A percentile compares a stretch with the other conserved stretches of the same genome.
These are phyloP conservation scores for Neofusicoccum umdonicola DNA, from an alignment of 2,329 filamentous ascomycete species.

Conservation along the genomic window DNA sequence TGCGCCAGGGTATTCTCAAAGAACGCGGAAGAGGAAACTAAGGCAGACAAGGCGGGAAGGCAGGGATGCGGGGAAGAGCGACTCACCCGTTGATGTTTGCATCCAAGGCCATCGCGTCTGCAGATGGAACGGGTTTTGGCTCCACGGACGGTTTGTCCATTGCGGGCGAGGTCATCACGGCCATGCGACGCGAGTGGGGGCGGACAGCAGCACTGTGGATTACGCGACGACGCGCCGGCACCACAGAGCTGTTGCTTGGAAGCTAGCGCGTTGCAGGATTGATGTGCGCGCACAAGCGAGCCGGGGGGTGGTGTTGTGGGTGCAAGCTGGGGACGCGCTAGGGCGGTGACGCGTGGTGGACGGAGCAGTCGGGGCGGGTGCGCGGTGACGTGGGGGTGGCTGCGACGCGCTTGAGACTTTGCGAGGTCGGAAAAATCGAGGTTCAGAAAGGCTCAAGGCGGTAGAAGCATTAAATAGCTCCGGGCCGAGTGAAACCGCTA, in stretches of 20 bases:
- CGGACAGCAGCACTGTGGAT: slow-evolving; percentile 12
- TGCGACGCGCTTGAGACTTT: slow-evolving; percentile 18
- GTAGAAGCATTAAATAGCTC: slow-evolving; percentile 17
- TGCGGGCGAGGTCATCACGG: slow-evolving; percentile 40
- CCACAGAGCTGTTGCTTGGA: slow-evolving; percentile 12
- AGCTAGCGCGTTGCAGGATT: slow-evolving; percentile 12
- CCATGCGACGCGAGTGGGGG: slow-evolving; percentile 29
- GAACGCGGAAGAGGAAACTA: slow-evolving; percentile 16
- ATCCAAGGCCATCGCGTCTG: slow-evolving; percentile 54
- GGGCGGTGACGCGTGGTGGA: slow-evolving; percentile 16
- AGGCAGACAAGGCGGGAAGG: slow-evolving; percentile 8
- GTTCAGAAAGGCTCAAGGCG: slow-evolving; percentile 16
- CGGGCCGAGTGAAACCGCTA: slow-evolving; percentile 17
- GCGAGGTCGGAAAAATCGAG: slow-evolving; percentile 18
- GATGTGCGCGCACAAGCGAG: slow-evolving; percentile 13
- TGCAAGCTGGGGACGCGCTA: slow-evolving; percentile 16
- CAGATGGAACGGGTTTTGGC: slow-evolving; percentile 47
- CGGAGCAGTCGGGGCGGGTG: slow-evolving; percentile 8
- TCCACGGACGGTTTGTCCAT: slow-evolving; percentile 42
- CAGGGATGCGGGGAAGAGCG: slow-evolving; percentile 26
- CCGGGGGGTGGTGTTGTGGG: slow-evolving; percentile 9
- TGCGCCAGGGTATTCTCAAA: slow-evolving; percentile 19
- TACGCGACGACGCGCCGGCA: slow-evolving; percentile 16
- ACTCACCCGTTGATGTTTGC: slow-evolving; percentile 61
- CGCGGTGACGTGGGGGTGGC: slow-evolving; percentile 17